phyloP scores from a whole-genome alignment of 169 alveolate species.

The Cryptosporidium xiaoi region DNA sequence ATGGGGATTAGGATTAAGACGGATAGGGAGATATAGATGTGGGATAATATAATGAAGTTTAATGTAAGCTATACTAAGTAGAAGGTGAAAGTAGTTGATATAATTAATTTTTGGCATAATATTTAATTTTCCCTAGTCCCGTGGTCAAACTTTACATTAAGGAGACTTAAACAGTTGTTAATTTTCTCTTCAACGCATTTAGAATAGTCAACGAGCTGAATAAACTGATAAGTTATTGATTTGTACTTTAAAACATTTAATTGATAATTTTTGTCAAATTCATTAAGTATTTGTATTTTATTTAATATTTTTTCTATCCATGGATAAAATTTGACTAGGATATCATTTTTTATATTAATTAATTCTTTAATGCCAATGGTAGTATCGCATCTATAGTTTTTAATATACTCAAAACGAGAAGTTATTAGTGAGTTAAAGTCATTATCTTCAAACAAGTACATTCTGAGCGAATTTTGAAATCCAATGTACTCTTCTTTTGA shows the following conservation, averaged over 20 bases:
- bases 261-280: neutral
- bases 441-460: constrained; percentile 9
- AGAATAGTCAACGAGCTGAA: constrained; percentile 12
- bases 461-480: constrained; percentile 7
- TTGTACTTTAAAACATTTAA: neutral
- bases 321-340: neutral
- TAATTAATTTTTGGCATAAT: too few species aligned
- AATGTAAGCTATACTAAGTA: too few species aligned
- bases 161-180: constrained; percentile 1
- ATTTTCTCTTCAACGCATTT: constrained; percentile 17
- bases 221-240: constrained; percentile 15
- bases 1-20: too few species aligned
- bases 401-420: constrained; percentile 3
- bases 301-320: constrained; percentile 19
- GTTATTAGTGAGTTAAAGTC: constrained; percentile 4
- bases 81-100: too few species aligned
- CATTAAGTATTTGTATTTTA: neutral
- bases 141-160: constrained; percentile 3
- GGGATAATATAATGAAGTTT: too few species aligned
- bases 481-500: constrained; percentile 17
- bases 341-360: constrained; percentile 4
- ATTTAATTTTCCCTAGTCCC: neutral
- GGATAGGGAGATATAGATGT: too few species aligned
- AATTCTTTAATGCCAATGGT: neutral
- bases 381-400: neutral